A percentile compares a stretch with the other conserved stretches of the same genome.
Conservation (phyloP, 2,329 filamentous ascomycete genomes). For the Plectosphaerella plurivora region DNA sequence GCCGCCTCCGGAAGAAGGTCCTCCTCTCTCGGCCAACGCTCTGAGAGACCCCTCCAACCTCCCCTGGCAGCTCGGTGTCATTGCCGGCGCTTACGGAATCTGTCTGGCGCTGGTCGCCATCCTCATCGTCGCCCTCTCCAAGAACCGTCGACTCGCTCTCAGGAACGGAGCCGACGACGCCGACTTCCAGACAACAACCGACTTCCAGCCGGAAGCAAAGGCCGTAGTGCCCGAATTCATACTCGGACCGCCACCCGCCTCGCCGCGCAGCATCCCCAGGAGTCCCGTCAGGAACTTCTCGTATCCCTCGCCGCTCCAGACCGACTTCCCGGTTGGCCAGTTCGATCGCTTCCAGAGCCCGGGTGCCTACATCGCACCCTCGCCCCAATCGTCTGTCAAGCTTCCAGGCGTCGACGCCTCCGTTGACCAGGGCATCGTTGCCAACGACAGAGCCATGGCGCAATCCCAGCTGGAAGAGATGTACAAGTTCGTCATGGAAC, state of each 20-base stretch:
- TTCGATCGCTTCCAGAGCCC: neutral
- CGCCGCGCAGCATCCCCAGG: slow-evolving; percentile 15
- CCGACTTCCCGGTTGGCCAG: slow-evolving; percentile 21
- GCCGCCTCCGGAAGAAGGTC: slow-evolving; percentile 55
- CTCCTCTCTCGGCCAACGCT: slow-evolving; percentile 53
- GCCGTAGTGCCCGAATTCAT: slow-evolving; percentile 38
- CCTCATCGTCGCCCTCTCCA: slow-evolving; percentile 57
- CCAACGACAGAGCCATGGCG: slow-evolving; percentile 68
- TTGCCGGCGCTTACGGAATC: slow-evolving; percentile 78
- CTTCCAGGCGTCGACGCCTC: slow-evolving; percentile 60
- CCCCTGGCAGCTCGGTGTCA: slow-evolving; percentile 76
- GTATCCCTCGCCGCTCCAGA: slow-evolving; percentile 40
- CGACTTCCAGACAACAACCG: slow-evolving; percentile 29
- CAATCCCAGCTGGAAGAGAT: slow-evolving; percentile 84
- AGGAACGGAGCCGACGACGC: slow-evolving; percentile 47
- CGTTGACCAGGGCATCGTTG: slow-evolving; percentile 74
- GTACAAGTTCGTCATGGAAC: slow-evolving; percentile 88
- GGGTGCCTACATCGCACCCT: slow-evolving; percentile 40
- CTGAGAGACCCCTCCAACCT: slow-evolving; percentile 60
- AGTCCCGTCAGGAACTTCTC: slow-evolving; percentile 43
- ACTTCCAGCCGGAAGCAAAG: slow-evolving; percentile 35
- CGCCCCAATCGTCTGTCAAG: slow-evolving; percentile 39
- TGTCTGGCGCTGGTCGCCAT: slow-evolving; percentile 71
- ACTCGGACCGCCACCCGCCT: slow-evolving; percentile 16
- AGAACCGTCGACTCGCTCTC: slow-evolving; percentile 48